Evolutionary conservation across 345 rosid genomes (phyloP), one percentile per base, ranked within the genome.

Genomic region (Schrenkiella parvula): DNA sequence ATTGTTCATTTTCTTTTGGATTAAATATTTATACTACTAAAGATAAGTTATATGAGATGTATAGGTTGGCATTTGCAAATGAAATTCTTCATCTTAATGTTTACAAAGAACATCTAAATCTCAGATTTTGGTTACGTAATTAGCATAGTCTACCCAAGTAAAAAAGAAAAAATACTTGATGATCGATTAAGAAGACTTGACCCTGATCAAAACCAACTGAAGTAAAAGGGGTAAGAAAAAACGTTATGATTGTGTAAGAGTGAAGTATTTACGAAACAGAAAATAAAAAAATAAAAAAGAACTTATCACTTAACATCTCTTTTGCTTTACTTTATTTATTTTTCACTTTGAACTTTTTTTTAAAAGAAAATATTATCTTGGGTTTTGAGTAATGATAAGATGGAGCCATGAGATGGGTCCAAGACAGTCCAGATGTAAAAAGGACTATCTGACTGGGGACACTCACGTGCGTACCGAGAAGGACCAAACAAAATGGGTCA

Each of bases 401-500:
- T 56, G 66, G 66, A 47, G 70, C 35, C 72, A 66, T 13, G 57
- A 21, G 52, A 66, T 66, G 72, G 66, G 77, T 44, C 71, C 77
- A 64, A 64, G 47, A 47, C 65, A 21, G 66, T 47, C 43, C 66
- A 44, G 59, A 47, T 46, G 70, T 44, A 32, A 72, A 63, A 64
- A 21, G 64, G 64, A 62, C 57, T 15, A 55, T 53, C 69, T 26
- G 29, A 55, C 50, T 55, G 42, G 21, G n/a, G 59, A 65, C 66
- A 73, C 25, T 46, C 72, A 74, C 78, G 78, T 74, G 78, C 72
- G 77, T 44, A 65, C 65, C 71, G 15, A 73, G 77, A 23, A 32
- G 69, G 51, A 55, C 71, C 58, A 73, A 64, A 70, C 57, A 70
- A 43, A 73, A 43, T 35, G 47, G 63, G 70, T 39, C 34, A 61